These are phyloP conservation scores for Simplicillium sp. DNA, from an alignment of 2,329 filamentous ascomycete genomes.

Conservation along the genomic window DNA sequence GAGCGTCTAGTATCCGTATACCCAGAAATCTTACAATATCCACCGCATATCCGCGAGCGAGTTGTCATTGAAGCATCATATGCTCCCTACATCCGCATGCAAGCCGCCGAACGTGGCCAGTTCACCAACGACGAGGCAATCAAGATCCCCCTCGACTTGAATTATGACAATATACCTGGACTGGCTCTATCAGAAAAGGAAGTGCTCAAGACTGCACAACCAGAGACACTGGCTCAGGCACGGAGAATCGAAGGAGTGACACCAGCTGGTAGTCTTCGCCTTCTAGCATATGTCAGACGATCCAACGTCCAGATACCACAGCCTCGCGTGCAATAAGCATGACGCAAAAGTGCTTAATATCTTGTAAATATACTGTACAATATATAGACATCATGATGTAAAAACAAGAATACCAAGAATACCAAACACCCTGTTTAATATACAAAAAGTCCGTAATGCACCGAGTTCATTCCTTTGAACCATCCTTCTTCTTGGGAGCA, in stretches of 20 bases:
- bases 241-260: constrained; percentile 74
- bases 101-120: constrained; percentile 54
- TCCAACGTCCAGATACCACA: not conserved
- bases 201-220: constrained; percentile 58
- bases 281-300: constrained; percentile 53
- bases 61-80: constrained; percentile 79
- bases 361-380: constrained; percentile 2
- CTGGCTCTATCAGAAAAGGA: constrained; percentile 73
- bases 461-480: not conserved
- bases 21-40: constrained; percentile 44
- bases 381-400: not conserved
- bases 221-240: constrained; percentile 84
- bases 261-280: constrained; percentile 46
- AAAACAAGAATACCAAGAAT: not conserved
- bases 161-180: constrained; percentile 66
- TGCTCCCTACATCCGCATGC: constrained; percentile 72
- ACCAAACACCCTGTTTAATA: not conserved
- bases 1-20: constrained; percentile 48
- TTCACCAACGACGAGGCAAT: constrained; percentile 72
- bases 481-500: constrained; percentile 13
- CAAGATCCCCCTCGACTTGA: constrained; percentile 59
- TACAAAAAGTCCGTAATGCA: not conserved
- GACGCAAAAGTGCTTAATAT: not conserved
- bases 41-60: constrained; percentile 51
- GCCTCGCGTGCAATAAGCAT: not conserved